Base-by-base conservation (phyloP, 2,329 filamentous ascomycete species). In the Arthroderma uncinatum region DNA sequence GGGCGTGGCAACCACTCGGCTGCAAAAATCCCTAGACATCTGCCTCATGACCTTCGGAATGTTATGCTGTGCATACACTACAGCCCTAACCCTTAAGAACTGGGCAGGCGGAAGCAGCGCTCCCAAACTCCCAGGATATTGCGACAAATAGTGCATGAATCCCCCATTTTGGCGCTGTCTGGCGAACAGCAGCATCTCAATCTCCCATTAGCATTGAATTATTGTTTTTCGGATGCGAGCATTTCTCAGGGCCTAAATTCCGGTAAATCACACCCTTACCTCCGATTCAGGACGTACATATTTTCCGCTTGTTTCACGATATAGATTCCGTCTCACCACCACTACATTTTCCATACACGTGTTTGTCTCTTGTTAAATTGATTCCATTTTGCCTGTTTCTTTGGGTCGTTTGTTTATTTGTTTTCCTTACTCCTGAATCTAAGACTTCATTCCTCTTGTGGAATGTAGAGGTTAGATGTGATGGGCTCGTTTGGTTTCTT, bases 61-160 rank as follows among this genome's bases (percentile, higher is more conserved):
- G 55, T 71, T 90, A 16, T 89, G 89, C 64, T 98, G 97, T 87
- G 81, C 82, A 4, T 98, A 98, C 71, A 95, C 93, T 0, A 97
- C 93, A 0, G 78, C 80, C 36, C 76, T 97, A 65, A 98, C 93
- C 0, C 76, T 96, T 52, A 80, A 85, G 68, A 94, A 87, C 71
- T 98, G 93, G 94, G 82, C 87, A 5, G 78, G 76, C 54, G 82
- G 83, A 16, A 66, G 69, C n/a, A 71, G 12, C 23, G 33, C 71
- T 2, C 78, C 78, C 61, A 65, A 77, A 10, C 82, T 39, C n/a
- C 58, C 82, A 1, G 82, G 82, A 33, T 86, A 86, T 68, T 87
- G 84, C 67, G 83, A 86, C 19, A 50, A 50, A 16, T 50, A 50
- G 25, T 50, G n/a, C 14, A 9, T 54, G 54, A 42, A 42, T 7